phyloP scores from a whole-genome alignment of 2,329 filamentous ascomycete species.

The Talaromyces islandicus region DNA sequence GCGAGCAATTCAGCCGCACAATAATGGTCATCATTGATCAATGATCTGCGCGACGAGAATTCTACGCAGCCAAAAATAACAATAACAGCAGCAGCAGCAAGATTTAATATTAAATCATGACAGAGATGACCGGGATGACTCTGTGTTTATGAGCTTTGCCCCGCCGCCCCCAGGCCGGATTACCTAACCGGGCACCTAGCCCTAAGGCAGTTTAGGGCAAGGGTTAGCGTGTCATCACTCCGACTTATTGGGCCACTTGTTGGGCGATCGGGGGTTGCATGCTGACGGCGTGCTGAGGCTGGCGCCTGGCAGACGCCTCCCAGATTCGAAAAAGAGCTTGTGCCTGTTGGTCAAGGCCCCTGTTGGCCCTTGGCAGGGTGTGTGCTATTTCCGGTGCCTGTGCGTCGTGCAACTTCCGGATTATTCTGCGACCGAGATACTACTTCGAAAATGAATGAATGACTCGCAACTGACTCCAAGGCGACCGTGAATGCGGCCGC shows the following conservation, averaged over 20 bases:
- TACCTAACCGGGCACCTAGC: background rate
- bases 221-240: background rate
- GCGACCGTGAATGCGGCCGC: background rate
- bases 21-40: background rate
- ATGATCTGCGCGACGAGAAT: background rate
- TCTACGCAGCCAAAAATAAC: background rate
- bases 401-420: background rate
- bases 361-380: background rate
- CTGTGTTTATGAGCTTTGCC: background rate
- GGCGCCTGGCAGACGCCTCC: background rate
- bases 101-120: background rate
- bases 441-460: background rate
- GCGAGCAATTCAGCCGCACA: background rate
- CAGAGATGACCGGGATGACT: background rate
- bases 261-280: background rate
- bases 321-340: background rate
- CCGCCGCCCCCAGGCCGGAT: background rate
- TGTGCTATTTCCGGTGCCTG: background rate
- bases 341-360: background rate
- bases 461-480: background rate
- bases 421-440: background rate
- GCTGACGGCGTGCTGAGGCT: background rate
- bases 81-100: background rate
- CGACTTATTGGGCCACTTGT: background rate
- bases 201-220: background rate